Percentiles rank a stretch among this genome's conserved stretches.
Conservation (phyloP, 345 rosid genomes). For the Jatropha curcas region DNA sequence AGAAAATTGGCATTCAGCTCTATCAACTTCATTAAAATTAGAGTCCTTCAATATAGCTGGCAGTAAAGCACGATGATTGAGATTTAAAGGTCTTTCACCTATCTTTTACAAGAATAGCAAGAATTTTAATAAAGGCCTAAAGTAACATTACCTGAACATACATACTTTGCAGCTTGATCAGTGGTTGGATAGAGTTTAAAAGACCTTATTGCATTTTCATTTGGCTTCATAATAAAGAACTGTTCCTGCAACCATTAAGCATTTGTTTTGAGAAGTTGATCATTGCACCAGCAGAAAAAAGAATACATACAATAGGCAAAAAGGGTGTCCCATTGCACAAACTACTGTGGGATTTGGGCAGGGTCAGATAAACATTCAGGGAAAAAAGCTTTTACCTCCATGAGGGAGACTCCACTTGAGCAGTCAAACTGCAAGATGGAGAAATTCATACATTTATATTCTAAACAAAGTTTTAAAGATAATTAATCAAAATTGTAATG, state of each 20-base stretch:
- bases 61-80: conserved; percentile 26
- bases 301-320: neutral
- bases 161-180: conserved; percentile 79
- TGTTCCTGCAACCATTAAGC: conserved; percentile 62
- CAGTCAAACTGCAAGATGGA: conserved; percentile 67
- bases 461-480: neutral
- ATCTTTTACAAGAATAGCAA: conserved; percentile 1
- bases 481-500: neutral
- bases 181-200: conserved; percentile 78
- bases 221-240: conserved; percentile 81
- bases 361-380: neutral
- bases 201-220: conserved; percentile 53
- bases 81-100: conserved; percentile 9
- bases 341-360: neutral
- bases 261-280: neutral
- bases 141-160: conserved; percentile 58
- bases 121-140: neutral
- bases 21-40: conserved; percentile 75
- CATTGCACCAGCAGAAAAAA: neutral
- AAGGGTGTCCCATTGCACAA: neutral
- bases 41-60: conserved; percentile 90
- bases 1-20: conserved; percentile 89
- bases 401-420: conserved; percentile 67
- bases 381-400: conserved; percentile 55
- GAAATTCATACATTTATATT: conserved; percentile 7